Base-by-base conservation (phyloP, 2,329 filamentous ascomycete species). In the Lasiodiplodia gonubiensis region DNA sequence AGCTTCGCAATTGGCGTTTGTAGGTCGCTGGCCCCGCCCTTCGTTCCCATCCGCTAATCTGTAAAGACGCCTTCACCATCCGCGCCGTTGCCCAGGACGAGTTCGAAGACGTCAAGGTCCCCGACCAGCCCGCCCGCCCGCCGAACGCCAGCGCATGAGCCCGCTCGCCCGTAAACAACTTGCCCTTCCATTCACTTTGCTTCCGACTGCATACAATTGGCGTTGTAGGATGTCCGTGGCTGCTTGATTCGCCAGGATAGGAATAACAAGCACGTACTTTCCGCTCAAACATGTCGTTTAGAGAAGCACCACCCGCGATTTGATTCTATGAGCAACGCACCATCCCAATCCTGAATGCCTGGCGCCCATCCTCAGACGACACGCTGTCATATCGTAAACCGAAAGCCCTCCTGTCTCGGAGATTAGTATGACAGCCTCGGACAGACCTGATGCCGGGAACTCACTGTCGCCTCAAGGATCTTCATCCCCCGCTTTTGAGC, bases 91-190 rank as follows among this genome's bases (percentile, higher is more conserved):
- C 94, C 52, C 95, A 98, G 81, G 95, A 98, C 80, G 92, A 97
- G 72, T 99, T 99, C 82, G 92, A 94, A 68, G 95, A 99, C 77
- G 94, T 98, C 73, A 90, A 93, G 77, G 90, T 98, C 46, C 95
- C 95, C 33, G 91, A 92, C 77, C 84, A 86, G 64, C 90, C 92
- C 57, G 79, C 81, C 60, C 81, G 85, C 68, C 79, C 82, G n/a
- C 74, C 81, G 48, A 67, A 73, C 60, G 70, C 69, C n/a, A 70
- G 71, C 66, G 37, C 63, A 25, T 66, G 46, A 35, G 23, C 57
- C 10, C 57, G 10, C 6, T 11, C 8, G 3, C 12, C 18, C 11
- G 21, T n/a, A 42, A 27, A 16, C 18, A 60, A 23, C 12, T 25
- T 30, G 10, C 37, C 27, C 53, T 60, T 60, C 55, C 30, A 60